These are phyloP conservation scores for Lentinula edodes DNA, from an alignment of 768 basidiomycete species.

Conservation along the genomic window DNA sequence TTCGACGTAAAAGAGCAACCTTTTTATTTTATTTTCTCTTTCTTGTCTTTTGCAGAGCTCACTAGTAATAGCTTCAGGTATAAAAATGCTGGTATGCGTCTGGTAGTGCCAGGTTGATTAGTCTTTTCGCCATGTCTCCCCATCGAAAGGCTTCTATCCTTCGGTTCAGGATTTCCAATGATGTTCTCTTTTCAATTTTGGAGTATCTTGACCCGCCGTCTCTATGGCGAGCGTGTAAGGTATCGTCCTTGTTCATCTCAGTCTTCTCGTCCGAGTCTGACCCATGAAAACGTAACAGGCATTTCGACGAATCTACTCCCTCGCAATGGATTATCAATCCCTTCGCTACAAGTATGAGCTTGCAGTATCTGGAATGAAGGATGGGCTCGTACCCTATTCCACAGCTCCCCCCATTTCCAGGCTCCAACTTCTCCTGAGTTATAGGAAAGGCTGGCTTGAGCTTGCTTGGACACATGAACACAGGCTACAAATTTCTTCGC, in stretches of 20 bases:
- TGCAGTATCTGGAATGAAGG: constrained; percentile 43
- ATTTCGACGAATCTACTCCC: constrained; percentile 37
- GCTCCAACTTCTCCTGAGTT: constrained; percentile 38
- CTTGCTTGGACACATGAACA: constrained; percentile 44
- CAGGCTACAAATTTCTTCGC: constrained; percentile 32
- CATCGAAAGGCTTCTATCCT: constrained; percentile 36
- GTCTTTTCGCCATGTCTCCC: constrained; percentile 32
- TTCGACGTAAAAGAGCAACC: constrained; percentile 39
- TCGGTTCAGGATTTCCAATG: constrained; percentile 46
- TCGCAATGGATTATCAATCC: constrained; percentile 41
- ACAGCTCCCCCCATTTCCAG: constrained; percentile 33
- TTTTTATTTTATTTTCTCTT: constrained; percentile 33
- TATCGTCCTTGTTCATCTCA: constrained; percentile 1
- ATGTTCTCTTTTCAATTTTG: constrained; percentile 45
- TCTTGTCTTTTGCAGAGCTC: constrained; percentile 21
- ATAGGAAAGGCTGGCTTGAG: constrained; percentile 44
- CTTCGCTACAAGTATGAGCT: constrained; percentile 48
- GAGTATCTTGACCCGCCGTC: constrained; percentile 44
- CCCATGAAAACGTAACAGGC: constrained; percentile 24
- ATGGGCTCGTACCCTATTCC: constrained; percentile 37
- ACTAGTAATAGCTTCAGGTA: constrained; percentile 28
- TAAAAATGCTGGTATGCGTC: constrained; percentile 34
- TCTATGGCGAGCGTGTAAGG: constrained; percentile 43
- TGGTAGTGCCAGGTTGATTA: constrained; percentile 18
- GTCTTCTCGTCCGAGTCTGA: neutral